Evolutionary conservation across 129 eudicot species (phyloP), one percentile per base, ranked within the genome.

Genomic region (Escallonia herrerae): DNA sequence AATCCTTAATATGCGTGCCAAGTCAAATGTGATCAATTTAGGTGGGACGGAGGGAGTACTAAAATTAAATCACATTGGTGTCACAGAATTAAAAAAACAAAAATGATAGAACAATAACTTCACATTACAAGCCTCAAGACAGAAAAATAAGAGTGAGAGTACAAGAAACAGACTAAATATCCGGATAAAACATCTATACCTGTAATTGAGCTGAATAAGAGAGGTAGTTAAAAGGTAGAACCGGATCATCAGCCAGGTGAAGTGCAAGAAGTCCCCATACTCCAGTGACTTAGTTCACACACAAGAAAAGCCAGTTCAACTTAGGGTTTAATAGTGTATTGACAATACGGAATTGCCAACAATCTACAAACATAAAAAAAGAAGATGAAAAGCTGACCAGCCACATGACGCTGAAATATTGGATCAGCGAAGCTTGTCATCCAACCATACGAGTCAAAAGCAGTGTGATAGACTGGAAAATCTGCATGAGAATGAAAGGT

Each of bases 391-490:
- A 75, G 55, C 74, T 76, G 64, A 87, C 97, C 90, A 56, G 97
- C 87, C 62, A 83, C 80, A 43, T 91, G 97, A 48, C 96, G 97
- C 53, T 85, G 96, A 79, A 91, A 91, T 5, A 67, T 77, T 8
- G 97, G 97, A 76, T 91, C 97, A 70, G 87, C 97, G 65, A 67
- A 57, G 55, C 77, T 83, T 45, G 71, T 68, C 91, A 91, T 91
- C 97, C 97, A 91, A 59, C 87, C 76, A 60, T 87, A 91, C 11
- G 97, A 84, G 79, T 91, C 97, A 67, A 82, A 91, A 74, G 91
- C 97, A 42, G 97, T 87, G 80, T 91, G 97, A 76, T 91, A 91
- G 45, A 87, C 97, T 69, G 97, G 89, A 60, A 91, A 87, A 58
- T 79, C 97, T 91, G 86, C 22, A 65, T 43, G 57, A 40, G 33